Base-by-base conservation (phyloP, 768 basidiomycete genomes). In the Lactifluus subvellereus region DNA sequence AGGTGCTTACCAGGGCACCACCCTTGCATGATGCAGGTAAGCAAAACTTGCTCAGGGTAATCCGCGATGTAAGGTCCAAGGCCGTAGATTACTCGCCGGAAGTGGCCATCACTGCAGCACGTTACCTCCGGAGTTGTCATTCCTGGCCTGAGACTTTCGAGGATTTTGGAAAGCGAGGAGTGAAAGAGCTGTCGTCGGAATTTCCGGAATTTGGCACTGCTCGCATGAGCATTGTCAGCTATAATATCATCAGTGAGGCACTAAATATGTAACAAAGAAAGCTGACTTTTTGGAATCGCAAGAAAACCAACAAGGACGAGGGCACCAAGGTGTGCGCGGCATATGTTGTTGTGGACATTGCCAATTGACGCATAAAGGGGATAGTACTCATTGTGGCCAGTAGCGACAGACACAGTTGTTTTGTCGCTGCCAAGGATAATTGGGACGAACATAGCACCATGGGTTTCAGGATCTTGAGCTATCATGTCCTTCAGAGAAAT, bases 371-470 rank as follows among this genome's bases (percentile, higher is more conserved):
- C 35, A 43, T 73, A 75, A 3, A 74, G 30, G 0, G 72, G 72
- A 30, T 71, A 68, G 47, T 69, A 75, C 9, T 72, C 67, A 35
- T 68, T 69, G 1, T 72, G 60, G 3, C 72, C 70, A 0, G 59
- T 69, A 2, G 60, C 67, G 2, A 72, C 70, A 4, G 72, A 79
- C 0, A 78, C 76, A 0, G 76, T 78, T 0, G 77, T 79, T 60
- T 79, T 79, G 58, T 80, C 75, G 58, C 74, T 77, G 1, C 77
- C 76, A 1, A 65, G 61, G 18, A 78, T 22, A 22, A 22, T 22
- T 22, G 22, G 22, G 22, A 22, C 22, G 22, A 22, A 22, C 22
- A 22, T 22, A 22, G 22, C 22, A 5, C 77, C 77, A 51, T 72
- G 70, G 8, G 66, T 73, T 33, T 48, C 22, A 8, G 67, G 54